Conservation (phyloP, 371 early-diverging fungal genomes). For the Capillidium heterosporum region DNA sequence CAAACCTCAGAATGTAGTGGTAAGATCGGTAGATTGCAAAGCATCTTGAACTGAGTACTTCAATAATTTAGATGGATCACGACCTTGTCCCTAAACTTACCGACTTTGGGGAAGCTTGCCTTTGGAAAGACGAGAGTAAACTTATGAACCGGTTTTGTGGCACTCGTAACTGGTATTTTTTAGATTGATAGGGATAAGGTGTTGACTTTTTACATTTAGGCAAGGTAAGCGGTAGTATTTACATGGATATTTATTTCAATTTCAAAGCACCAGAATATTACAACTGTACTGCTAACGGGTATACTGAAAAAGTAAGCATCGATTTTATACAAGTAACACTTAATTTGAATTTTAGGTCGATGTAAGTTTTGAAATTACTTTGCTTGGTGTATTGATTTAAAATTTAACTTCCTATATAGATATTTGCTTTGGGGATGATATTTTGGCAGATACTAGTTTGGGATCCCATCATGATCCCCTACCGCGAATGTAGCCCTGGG, state of each 20-base stretch:
- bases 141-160: neutral
- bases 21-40: neutral
- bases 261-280: slow-evolving; percentile 1
- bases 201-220: neutral
- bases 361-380: neutral
- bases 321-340: neutral
- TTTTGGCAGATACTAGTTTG: slow-evolving; percentile 3
- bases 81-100: neutral
- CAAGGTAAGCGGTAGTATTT: neutral
- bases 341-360: neutral
- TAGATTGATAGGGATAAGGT: neutral
- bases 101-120: neutral
- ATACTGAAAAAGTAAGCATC: slow-evolving; percentile 2
- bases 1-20: neutral
- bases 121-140: neutral
- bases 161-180: neutral
- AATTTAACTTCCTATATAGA: neutral
- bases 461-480: neutral
- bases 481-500: neutral
- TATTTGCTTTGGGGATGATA: neutral
- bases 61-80: neutral
- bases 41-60: neutral
- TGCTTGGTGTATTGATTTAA: neutral
- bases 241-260: too few relatives aligned
- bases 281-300: neutral